phyloP scores from a whole-genome alignment of 345 rosid genomes.

The Lenwebbia sp. region DNA sequence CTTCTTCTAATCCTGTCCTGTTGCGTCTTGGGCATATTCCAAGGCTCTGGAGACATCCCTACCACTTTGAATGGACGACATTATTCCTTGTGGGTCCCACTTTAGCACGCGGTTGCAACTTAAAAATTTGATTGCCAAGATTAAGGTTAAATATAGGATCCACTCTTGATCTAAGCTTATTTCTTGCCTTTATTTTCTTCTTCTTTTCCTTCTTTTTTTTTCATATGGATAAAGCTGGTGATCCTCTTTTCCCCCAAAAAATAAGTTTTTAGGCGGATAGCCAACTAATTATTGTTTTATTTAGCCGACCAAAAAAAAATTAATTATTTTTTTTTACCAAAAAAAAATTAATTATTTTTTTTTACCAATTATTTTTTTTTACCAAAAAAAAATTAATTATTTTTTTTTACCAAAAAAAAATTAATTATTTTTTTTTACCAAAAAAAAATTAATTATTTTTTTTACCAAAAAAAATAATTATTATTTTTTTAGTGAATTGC shows the following conservation, averaged over 20 bases:
- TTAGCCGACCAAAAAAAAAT: too few relatives aligned
- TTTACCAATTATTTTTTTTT: too few relatives aligned
- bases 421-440: background rate
- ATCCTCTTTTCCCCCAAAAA: background rate
- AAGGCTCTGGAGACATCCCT: too few relatives aligned
- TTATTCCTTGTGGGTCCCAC: background rate
- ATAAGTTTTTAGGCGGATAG: background rate
- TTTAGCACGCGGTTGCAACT: background rate
- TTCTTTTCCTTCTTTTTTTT: too few relatives aligned
- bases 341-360: too few relatives aligned
- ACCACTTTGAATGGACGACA: too few relatives aligned
- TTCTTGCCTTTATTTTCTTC: background rate
- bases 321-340: too few relatives aligned
- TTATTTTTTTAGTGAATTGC: background rate
- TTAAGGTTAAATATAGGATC: background rate
- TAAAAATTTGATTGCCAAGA: background rate
- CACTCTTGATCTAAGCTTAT: background rate
- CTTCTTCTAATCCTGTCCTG: background rate
- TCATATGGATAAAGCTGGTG: background rate
- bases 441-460: too few relatives aligned
- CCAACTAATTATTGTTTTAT: background rate
- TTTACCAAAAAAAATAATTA: too few relatives aligned
- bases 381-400: too few relatives aligned
- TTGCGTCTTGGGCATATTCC: too few relatives aligned
- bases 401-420: too few relatives aligned